Conservation (phyloP, 768 basidiomycete species). For the Boletus tomentosulus region DNA sequence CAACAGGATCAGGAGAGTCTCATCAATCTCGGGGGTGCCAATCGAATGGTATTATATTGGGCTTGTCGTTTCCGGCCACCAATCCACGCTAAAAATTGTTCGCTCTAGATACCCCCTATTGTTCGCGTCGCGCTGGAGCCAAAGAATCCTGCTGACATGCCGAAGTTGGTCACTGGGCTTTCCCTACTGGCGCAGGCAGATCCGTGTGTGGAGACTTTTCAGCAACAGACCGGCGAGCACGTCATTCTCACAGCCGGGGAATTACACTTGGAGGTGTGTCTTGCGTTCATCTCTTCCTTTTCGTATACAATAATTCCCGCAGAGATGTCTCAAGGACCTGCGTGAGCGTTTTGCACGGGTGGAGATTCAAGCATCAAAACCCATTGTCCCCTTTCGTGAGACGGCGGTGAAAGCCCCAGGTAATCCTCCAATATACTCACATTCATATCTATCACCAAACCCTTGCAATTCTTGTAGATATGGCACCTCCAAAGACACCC, state of each 20-base stretch:
- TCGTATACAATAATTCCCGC: constrained; percentile 2
- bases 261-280: constrained; percentile 82
- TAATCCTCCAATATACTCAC: constrained; percentile 25
- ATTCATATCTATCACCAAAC: background rate
- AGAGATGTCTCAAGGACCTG: constrained; percentile 97
- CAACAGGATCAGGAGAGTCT: constrained; percentile 46
- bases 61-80: background rate
- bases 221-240: constrained; percentile 95
- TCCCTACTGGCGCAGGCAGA: constrained; percentile 91
- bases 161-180: constrained; percentile 80
- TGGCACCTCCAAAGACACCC: constrained; percentile 76
- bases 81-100: background rate
- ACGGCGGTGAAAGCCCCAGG: constrained; percentile 81
- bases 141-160: constrained; percentile 76
- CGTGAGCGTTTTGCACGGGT: constrained; percentile 91
- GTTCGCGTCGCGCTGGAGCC: constrained; percentile 95
- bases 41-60: constrained; percentile 49
- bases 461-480: constrained; percentile 50
- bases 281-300: background rate
- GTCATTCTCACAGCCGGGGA: constrained; percentile 97
- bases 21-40: constrained; percentile 78
- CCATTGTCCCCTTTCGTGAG: constrained; percentile 97
- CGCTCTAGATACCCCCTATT: constrained; percentile 72
- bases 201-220: constrained; percentile 95
- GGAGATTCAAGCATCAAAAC: constrained; percentile 89